Evolutionary conservation across 768 basidiomycete species (phyloP).

Genomic region (Mycena galopus): DNA sequence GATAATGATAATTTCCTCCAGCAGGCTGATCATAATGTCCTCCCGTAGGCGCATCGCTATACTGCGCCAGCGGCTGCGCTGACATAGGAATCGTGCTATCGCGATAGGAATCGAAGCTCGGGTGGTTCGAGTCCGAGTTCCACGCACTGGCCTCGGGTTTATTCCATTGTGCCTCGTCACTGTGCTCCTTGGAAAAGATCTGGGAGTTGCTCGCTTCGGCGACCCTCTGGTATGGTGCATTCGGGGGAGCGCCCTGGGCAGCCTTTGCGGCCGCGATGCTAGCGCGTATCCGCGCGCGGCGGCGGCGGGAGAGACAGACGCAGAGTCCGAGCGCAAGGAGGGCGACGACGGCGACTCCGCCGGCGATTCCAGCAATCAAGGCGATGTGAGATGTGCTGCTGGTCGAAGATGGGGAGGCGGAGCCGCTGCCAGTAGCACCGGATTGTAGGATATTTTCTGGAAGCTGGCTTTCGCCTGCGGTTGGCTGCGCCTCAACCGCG

Average conservation of each 20-base stretch:
- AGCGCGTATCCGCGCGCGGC: constrained; percentile 25
- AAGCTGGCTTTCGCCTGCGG: constrained; percentile 55
- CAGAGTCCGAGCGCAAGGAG: constrained; percentile 23
- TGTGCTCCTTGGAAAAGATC: constrained; percentile 2
- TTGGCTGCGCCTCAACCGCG: constrained; percentile 77
- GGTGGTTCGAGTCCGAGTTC: constrained; percentile 18
- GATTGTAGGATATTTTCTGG: constrained; percentile 64
- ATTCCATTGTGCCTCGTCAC: background rate
- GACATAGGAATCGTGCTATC: background rate
- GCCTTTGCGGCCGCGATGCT: constrained; percentile 17
- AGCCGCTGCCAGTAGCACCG: constrained; percentile 50
- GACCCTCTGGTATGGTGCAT: constrained; percentile 13
- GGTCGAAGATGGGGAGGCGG: constrained; percentile 44
- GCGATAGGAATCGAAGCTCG: background rate
- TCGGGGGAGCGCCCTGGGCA: background rate
- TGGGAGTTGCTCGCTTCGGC: constrained; percentile 8
- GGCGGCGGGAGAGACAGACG: constrained; percentile 30
- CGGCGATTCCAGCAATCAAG: constrained; percentile 30
- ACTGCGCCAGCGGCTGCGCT: constrained; percentile 7
- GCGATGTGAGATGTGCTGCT: constrained; percentile 16
- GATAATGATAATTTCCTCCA: constrained; percentile 1
- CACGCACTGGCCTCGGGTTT: constrained; percentile 7
- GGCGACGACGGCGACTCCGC: constrained; percentile 26
- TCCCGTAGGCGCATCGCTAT: background rate
- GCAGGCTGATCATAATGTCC: constrained; percentile 4